These are phyloP conservation scores for Amorphotheca resinae DNA, from an alignment of 495 filamentous ascomycete genomes.

Conservation along the genomic window DNA sequence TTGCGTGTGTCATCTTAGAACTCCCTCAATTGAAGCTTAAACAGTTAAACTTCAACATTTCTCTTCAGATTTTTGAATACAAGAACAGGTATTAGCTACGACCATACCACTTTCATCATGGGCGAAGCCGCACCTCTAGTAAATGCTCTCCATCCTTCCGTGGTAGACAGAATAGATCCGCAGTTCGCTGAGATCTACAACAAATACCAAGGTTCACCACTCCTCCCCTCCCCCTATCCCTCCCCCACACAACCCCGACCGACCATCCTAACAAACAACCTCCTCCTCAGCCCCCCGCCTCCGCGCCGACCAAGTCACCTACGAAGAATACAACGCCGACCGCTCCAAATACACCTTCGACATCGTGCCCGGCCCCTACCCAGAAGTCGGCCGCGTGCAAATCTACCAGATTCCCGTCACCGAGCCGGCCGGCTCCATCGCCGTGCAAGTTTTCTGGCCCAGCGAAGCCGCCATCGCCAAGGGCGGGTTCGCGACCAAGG, in stretches of 20 bases:
- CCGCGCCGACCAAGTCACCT: constrained; percentile 26
- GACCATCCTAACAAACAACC: neutral
- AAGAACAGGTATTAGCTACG: too few species aligned
- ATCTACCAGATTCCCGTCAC: constrained; percentile 25
- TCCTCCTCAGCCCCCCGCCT: constrained; percentile 3
- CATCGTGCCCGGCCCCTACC: constrained; percentile 12
- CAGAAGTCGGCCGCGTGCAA: constrained; percentile 23
- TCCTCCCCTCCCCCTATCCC: neutral
- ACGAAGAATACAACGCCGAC: constrained; percentile 26
- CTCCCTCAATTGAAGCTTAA: too few species aligned
- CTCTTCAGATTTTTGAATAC: too few species aligned
- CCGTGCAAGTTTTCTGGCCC: constrained; percentile 24
- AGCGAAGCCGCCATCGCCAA: constrained; percentile 21
- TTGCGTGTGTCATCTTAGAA: too few species aligned
- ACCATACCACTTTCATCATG: constrained; percentile 5
- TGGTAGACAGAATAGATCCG: constrained; percentile 25
- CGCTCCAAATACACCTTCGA: constrained; percentile 25
- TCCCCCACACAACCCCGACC: too few species aligned
- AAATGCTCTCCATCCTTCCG: constrained; percentile 23
- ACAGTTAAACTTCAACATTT: too few species aligned
- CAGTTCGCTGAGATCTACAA: constrained; percentile 26
- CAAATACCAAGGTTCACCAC: constrained; percentile 24
- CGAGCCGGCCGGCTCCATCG: constrained; percentile 23
- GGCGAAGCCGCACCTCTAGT: constrained; percentile 4
- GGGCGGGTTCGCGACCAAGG: constrained; percentile 16